Evolutionary conservation across 2,329 filamentous ascomycete species (phyloP).

Genomic region (Colletotrichum sublineola): DNA sequence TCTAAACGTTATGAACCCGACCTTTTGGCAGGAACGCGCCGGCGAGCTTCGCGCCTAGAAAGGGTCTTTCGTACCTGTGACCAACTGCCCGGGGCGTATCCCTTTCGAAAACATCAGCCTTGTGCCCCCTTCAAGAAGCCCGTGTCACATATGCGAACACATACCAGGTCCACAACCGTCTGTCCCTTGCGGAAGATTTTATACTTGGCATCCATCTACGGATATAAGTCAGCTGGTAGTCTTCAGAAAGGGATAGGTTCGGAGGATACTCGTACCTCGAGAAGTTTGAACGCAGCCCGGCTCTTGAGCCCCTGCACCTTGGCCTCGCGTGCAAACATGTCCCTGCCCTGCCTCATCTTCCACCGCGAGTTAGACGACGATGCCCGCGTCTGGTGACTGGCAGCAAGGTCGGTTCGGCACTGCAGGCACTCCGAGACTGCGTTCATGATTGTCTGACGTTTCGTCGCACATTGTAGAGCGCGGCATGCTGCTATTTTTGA

Average conservation of each 20-base stretch:
- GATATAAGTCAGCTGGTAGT: constrained; percentile 15
- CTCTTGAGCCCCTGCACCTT: constrained; percentile 86
- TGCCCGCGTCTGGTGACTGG: constrained; percentile 18
- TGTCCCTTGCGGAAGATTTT: constrained; percentile 83
- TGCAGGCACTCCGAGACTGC: not conserved
- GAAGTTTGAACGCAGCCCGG: constrained; percentile 91
- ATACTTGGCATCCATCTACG: constrained; percentile 84
- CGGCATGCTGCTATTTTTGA: constrained; percentile 11
- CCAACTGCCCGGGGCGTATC: constrained; percentile 83
- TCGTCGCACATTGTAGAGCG: constrained; percentile 6
- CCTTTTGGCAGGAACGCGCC: not conserved
- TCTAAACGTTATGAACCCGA: constrained; percentile 19
- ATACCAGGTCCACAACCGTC: constrained; percentile 89
- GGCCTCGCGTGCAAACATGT: constrained; percentile 80
- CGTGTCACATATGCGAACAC: constrained; percentile 44
- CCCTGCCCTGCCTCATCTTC: constrained; percentile 82
- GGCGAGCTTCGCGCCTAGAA: not conserved
- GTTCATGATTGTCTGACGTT: not conserved
- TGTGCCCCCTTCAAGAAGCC: not conserved
- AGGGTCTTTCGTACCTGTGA: constrained; percentile 66
- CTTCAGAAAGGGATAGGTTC: not conserved
- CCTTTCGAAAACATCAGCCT: constrained; percentile 61
- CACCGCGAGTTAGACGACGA: constrained; percentile 79
- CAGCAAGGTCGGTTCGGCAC: not conserved
- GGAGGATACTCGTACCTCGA: constrained; percentile 73